Evolutionary conservation across 495 filamentous ascomycete genomes (phyloP), one percentile per base, ranked within the genome.

Genomic region (Hypomontagnella monticulosa): DNA sequence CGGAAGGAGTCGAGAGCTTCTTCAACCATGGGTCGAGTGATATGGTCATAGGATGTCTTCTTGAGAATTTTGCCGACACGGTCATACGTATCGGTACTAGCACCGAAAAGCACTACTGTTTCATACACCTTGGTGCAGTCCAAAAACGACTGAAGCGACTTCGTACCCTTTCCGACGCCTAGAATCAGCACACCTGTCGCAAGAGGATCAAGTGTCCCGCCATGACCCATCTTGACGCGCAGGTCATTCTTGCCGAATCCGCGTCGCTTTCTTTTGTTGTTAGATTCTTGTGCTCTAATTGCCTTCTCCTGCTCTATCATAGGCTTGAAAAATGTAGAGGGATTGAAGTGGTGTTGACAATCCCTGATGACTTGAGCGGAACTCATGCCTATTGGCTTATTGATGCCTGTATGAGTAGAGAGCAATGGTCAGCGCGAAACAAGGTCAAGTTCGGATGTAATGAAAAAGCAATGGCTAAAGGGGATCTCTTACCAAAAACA

Each of bases 191-290:
- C 92, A 19, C 95, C 95, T 1, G 92, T 96, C 11, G 95, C 95
- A 64, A 97, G 84, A 2, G 95, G 95, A 70, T 99, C 95, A 3
- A 99, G 84, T 0, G 95, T 99, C 32, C 95, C 95, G 33, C 96
- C 95, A 78, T 99, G 95, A 15, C 95, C 95, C 67, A 98, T 89
- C 80, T 99, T 99, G 61, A 98, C 89, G 57, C 91, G 83, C 6
- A 90, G 60, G 0, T 82, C 76, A 40, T 77, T 71, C 75, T 87
- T 87, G 36, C 76, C 72, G 50, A 69, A 68, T 44, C 82, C 78
- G 58, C 84, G 78, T 16, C 84, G 84, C 38, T 80, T 79, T 23
- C 80, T 81, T 73, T 89, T 84, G 71, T 75, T 81, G 7, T 79
- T 73, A 18, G 71, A 80, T 63, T 94, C 86, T 5, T 75, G 67